These are phyloP conservation scores for Guillardia theta DNA, from an alignment of 78 protist species.

Conservation along the genomic window DNA sequence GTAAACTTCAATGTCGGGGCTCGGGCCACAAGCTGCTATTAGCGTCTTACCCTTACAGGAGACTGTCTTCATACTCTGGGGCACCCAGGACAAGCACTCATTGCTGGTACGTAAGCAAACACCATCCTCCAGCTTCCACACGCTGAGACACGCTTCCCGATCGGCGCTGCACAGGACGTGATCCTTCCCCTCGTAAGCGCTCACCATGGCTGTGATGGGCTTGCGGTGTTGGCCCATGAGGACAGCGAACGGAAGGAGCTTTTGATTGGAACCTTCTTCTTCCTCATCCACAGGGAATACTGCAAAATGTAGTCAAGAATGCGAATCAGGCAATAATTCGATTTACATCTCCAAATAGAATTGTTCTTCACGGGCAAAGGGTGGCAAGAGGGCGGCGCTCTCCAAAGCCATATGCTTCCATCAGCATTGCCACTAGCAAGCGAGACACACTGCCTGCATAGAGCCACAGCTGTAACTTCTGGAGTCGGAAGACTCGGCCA, in stretches of 20 bases:
- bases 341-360: neutral
- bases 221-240: neutral
- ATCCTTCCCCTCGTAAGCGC: neutral
- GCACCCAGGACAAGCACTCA: neutral
- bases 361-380: neutral
- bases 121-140: conserved; percentile 20
- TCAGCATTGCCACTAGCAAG: neutral
- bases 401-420: neutral
- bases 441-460: neutral
- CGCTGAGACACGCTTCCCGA: neutral
- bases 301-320: neutral
- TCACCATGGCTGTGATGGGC: neutral
- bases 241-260: neutral
- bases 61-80: neutral
- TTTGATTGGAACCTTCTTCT: neutral
- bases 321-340: neutral
- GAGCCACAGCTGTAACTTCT: neutral
- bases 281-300: neutral
- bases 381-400: neutral
- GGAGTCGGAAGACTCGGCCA: neutral
- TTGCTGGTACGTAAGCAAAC: neutral
- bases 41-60: neutral
- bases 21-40: neutral
- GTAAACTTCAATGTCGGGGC: neutral
- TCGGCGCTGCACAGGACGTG: conserved; percentile 31